These are phyloP conservation scores for Ophiostoma perfectum DNA, from an alignment of 2,329 filamentous ascomycete species.

Conservation along the genomic window DNA sequence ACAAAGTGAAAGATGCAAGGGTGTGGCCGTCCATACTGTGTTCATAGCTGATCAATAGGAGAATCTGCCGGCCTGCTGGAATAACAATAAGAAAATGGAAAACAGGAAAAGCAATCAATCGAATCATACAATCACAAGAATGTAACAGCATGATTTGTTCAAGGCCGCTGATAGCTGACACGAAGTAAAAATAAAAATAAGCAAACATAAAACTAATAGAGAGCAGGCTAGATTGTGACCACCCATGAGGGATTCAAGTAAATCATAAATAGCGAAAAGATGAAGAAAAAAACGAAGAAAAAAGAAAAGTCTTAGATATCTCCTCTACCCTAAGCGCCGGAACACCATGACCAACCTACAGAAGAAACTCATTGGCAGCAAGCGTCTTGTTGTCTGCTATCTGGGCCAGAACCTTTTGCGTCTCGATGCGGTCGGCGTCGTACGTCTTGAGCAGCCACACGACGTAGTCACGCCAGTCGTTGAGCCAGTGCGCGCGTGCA, in stretches of 20 bases:
- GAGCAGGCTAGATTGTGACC: too few relatives aligned
- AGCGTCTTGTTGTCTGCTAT: background rate
- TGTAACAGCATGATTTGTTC: too few relatives aligned
- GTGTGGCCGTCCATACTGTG: background rate
- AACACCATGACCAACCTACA: background rate
- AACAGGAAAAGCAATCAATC: too few relatives aligned
- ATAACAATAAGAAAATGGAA: too few relatives aligned
- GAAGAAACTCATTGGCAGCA: slow-evolving; percentile 8
- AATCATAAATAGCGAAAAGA: background rate
- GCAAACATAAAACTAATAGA: too few relatives aligned
- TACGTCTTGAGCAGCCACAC: slow-evolving; percentile 44
- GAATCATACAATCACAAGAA: too few relatives aligned
- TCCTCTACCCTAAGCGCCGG: background rate
- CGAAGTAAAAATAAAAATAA: too few relatives aligned
- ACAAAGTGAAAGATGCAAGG: slow-evolving; percentile 1
- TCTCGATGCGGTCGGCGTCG: slow-evolving; percentile 24
- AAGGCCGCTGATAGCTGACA: too few relatives aligned
- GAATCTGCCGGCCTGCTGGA: too few relatives aligned
- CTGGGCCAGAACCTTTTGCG: slow-evolving; percentile 9
- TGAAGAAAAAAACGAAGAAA: background rate
- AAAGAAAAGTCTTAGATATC: background rate
- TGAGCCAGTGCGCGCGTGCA: slow-evolving; percentile 44
- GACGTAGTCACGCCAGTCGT: slow-evolving; percentile 56
- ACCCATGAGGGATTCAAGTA: too few relatives aligned
- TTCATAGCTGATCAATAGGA: background rate